A percentile compares a stretch with the other conserved stretches of the same genome.
Conservation (phyloP, 2,329 filamentous ascomycete genomes). For the Aspergillus sp. region DNA sequence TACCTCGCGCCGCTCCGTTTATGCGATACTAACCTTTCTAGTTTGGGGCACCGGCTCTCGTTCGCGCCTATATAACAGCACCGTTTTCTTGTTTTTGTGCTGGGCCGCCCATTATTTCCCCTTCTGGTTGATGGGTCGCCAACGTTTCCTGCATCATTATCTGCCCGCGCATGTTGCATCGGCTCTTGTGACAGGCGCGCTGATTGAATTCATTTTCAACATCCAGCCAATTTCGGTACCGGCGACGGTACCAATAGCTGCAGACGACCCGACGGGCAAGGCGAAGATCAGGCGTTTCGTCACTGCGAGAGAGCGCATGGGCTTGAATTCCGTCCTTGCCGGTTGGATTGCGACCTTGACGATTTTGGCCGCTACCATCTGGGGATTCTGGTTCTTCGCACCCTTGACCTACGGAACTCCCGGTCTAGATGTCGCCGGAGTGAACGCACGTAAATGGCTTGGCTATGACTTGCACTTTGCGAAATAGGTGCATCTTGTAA, state of each 20-base stretch:
- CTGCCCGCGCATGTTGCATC: constrained; percentile 92
- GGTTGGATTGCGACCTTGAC: constrained; percentile 77
- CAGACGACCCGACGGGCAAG: constrained; percentile 39
- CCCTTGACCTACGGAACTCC: constrained; percentile 95
- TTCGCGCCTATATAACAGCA: constrained; percentile 94
- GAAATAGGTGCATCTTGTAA: constrained; percentile 61
- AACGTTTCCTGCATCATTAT: constrained; percentile 97
- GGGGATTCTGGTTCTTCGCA: constrained; percentile 88
- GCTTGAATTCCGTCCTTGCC: constrained; percentile 71
- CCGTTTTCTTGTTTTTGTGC: constrained; percentile 97
- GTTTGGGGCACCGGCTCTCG: constrained; percentile 68
- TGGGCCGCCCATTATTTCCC: constrained; percentile 98
- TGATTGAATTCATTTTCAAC: constrained; percentile 96
- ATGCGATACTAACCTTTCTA: constrained; percentile 18
- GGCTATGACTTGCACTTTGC: constrained; percentile 98
- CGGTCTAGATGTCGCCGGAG: constrained; percentile 74
- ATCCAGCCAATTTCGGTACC: constrained; percentile 62
- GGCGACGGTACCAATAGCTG: constrained; percentile 50
- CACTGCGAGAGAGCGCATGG: constrained; percentile 79
- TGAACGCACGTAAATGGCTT: constrained; percentile 87
- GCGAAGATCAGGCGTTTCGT: constrained; percentile 57
- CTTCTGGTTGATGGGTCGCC: constrained; percentile 97
- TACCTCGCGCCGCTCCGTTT: not conserved
- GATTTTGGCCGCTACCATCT: constrained; percentile 67
- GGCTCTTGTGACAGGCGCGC: constrained; percentile 80